These are phyloP conservation scores for Albophoma yamanashiensis DNA, from an alignment of 2,329 filamentous ascomycete genomes.

Conservation along the genomic window DNA sequence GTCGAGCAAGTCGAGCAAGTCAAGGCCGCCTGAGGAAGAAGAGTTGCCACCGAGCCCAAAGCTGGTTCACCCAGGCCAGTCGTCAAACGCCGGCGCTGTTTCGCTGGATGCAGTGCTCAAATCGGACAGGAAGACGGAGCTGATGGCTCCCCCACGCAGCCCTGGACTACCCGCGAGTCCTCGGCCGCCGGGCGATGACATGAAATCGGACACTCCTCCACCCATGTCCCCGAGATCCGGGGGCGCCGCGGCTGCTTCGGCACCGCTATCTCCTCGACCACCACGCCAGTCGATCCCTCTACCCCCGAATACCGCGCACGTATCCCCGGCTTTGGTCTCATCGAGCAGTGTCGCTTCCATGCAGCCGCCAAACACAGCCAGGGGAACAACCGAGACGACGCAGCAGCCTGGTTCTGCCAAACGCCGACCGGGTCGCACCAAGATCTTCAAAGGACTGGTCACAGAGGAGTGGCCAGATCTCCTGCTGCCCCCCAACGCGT, in stretches of 20 bases:
- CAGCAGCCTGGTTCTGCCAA: slow-evolving; percentile 15
- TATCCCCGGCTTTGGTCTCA: slow-evolving; percentile 30
- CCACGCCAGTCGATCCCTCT: slow-evolving; percentile 64
- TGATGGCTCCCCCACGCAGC: slow-evolving; percentile 39
- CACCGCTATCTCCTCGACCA: slow-evolving; percentile 58
- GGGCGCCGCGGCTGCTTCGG: slow-evolving; percentile 28
- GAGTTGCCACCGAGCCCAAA: slow-evolving; percentile 27
- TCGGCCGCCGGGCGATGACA: slow-evolving; percentile 42
- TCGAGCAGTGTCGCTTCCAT: slow-evolving; percentile 2
- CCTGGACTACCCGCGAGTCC: slow-evolving; percentile 51
- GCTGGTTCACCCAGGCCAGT: slow-evolving; percentile 17
- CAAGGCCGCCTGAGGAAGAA: slow-evolving; percentile 14
- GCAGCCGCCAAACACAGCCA: slow-evolving; percentile 2
- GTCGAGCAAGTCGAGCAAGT: slow-evolving; percentile 21
- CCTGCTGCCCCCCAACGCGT: slow-evolving; percentile 75
- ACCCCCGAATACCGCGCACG: slow-evolving; percentile 57
- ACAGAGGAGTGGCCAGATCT: slow-evolving; percentile 83
- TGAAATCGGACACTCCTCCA: slow-evolving; percentile 37
- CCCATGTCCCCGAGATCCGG: slow-evolving; percentile 52
- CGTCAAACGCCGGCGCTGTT: slow-evolving; percentile 28
- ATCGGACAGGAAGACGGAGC: slow-evolving; percentile 20
- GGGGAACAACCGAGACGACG: slow-evolving; percentile 17
- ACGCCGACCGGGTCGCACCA: slow-evolving; percentile 28
- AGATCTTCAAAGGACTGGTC: slow-evolving; percentile 66
- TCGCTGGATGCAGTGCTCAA: slow-evolving; percentile 44